Percentiles rank a stretch among this genome's conserved stretches.
These are phyloP conservation scores for Pestalotiopsis sp. DNA, from an alignment of 2,329 filamentous ascomycete species.

Conservation along the genomic window DNA sequence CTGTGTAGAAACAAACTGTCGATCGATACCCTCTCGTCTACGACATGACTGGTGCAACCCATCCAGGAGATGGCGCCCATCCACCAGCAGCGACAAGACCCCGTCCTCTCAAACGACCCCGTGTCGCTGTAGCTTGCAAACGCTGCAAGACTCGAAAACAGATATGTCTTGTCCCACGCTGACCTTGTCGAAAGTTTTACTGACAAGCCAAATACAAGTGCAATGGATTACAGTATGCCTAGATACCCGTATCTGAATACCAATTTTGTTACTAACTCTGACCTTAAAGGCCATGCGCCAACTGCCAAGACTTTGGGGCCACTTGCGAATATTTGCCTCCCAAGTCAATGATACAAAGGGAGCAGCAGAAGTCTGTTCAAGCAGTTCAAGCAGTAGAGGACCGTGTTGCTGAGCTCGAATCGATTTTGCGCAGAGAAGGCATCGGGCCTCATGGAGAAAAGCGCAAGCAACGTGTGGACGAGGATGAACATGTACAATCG, in stretches of 20 bases:
- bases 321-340: conserved; percentile 38
- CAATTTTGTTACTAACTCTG: not conserved
- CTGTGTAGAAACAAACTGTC: not conserved
- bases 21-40: not conserved
- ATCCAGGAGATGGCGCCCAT: not conserved
- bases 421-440: conserved; percentile 17
- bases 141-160: conserved; percentile 25
- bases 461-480: conserved; percentile 2
- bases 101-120: conserved; percentile 20
- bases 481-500: not conserved
- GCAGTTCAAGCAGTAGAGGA: conserved; percentile 20
- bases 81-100: not conserved
- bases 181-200: not conserved
- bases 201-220: conserved; percentile 15
- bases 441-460: conserved; percentile 8
- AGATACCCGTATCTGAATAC: conserved; percentile 9
- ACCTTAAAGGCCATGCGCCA: conserved; percentile 2
- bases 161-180: conserved; percentile 16
- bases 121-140: conserved; percentile 24
- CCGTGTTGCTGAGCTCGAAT: conserved; percentile 23
- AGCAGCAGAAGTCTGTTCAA: conserved; percentile 18
- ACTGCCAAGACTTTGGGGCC: conserved; percentile 24
- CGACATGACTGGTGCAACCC: not conserved
- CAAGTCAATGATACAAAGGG: conserved; percentile 35
- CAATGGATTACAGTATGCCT: conserved; percentile 17